A percentile compares a stretch with the other conserved stretches of the same genome.
Evolutionary conservation across 2,329 filamentous ascomycete genomes (phyloP).

Genomic region (Tolypocladium paradoxum): DNA sequence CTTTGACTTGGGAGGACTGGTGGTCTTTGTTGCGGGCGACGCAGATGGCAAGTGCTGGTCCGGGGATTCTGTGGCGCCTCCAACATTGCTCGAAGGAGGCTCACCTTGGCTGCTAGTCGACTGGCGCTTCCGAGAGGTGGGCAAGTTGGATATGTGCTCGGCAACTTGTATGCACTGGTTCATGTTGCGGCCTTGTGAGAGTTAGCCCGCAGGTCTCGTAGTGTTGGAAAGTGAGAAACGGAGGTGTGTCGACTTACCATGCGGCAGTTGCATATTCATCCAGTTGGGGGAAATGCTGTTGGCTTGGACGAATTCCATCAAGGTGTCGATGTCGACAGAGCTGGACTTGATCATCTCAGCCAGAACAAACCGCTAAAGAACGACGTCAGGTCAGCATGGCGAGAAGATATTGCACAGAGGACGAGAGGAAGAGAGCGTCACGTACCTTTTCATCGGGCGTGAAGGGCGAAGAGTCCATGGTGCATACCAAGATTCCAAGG

Average conservation of each 20-base stretch:
- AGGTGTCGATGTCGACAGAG: slow-evolving; percentile 31
- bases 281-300: slow-evolving; percentile 31
- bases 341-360: slow-evolving; percentile 49
- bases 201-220: background rate
- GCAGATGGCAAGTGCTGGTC: background rate
- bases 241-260: slow-evolving; percentile 22
- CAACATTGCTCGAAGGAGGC: slow-evolving; percentile 7
- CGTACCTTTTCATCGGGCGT: background rate
- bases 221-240: background rate
- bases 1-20: background rate
- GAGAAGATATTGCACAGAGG: background rate
- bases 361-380: slow-evolving; percentile 40
- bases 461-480: slow-evolving; percentile 1
- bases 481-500: background rate
- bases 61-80: background rate
- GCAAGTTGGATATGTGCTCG: slow-evolving; percentile 24
- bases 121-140: slow-evolving; percentile 22
- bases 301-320: slow-evolving; percentile 36
- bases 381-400: background rate
- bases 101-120: slow-evolving; percentile 22
- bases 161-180: slow-evolving; percentile 32
- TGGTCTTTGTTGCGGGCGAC: background rate
- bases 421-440: background rate
- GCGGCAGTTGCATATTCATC: slow-evolving; percentile 37
- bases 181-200: slow-evolving; percentile 32